Base-by-base conservation (phyloP, 768 basidiomycete species). In the Xerocomellus amylosporus region DNA sequence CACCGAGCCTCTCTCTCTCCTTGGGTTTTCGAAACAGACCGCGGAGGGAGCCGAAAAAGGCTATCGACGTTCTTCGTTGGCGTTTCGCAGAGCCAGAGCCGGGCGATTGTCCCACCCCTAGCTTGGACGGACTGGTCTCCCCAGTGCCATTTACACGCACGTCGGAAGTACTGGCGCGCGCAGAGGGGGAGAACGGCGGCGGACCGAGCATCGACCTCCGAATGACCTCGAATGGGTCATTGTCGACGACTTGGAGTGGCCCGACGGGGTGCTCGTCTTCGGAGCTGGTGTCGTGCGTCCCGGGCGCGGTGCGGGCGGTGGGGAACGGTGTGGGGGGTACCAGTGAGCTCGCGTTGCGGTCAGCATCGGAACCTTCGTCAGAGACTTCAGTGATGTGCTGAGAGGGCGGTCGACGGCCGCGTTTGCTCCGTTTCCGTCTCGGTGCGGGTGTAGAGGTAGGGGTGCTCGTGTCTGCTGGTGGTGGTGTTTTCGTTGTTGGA, bases 11-110 rank as follows among this genome's bases (percentile, higher is more conserved):
- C 2, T 30, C 53, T 24, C 59, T 48, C 9, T 58, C 62, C 26
- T 56, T 61, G 1, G 61, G 62, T 43, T 61, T 70, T 19, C 58
- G 58, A 47, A 70, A 70, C 5, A 70, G 51, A 14, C 68, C 66
- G 0, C 61, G 62, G 5, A 70, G 42, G 4, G 69, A 66, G 3
- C 70, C 62, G 4, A 70, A 59, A 31, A 70, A 62, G 1, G 58
- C 54, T 26, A 55, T 50, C 17, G 70, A 72, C 0, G 58, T 42
- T 1, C 41, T 52, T 1, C 59, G 68, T 37, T 66, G 61, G 28
- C 68, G 66, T 43, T 49, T 53, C 10, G 28, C 38, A 4, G 41
- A 8, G 24, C 41, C 24, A 2, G 41, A 10, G 28, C 41, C 24
- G 20, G 24, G 8, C 2, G 24, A 8, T 9, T 10, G 30, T 30